These are phyloP conservation scores for Arthrocladium fulminans DNA, from an alignment of 2,329 filamentous ascomycete genomes.

Conservation along the genomic window DNA sequence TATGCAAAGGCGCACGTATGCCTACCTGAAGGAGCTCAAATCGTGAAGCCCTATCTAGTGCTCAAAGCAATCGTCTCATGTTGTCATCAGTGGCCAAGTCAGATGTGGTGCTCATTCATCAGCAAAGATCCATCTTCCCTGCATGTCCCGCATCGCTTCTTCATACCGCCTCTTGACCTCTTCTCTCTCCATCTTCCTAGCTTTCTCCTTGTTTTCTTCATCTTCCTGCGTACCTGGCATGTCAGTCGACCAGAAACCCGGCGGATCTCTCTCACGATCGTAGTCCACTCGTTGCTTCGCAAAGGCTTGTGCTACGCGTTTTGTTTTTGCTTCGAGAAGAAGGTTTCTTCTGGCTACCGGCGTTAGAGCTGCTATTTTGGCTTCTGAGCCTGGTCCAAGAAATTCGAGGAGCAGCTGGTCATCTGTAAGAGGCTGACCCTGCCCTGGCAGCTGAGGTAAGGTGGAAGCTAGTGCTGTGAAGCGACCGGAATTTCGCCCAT, in stretches of 20 bases:
- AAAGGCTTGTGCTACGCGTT: slow-evolving; percentile 62
- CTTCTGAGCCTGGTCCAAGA: slow-evolving; percentile 22
- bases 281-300: slow-evolving; percentile 72
- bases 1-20: too few species aligned
- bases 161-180: slow-evolving; percentile 64
- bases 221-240: slow-evolving; percentile 84
- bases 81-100: too few species aligned
- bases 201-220: slow-evolving; percentile 55
- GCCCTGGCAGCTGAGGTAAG: slow-evolving; percentile 18
- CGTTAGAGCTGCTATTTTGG: slow-evolving; percentile 49
- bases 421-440: slow-evolving; percentile 21
- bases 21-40: too few species aligned
- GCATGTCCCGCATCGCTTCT: slow-evolving; percentile 59
- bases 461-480: slow-evolving; percentile 54
- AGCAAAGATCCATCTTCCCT: slow-evolving; percentile 21
- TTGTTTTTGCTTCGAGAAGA: slow-evolving; percentile 66
- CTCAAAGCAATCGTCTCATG: neutral
- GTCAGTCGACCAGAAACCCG: slow-evolving; percentile 83
- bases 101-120: slow-evolving; percentile 16
- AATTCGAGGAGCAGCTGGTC: slow-evolving; percentile 29
- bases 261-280: slow-evolving; percentile 62
- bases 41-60: too few species aligned
- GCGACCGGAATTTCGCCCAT: neutral
- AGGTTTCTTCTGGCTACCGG: slow-evolving; percentile 45
- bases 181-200: slow-evolving; percentile 53